Conservation (phyloP, 1,284 basidiomycete species). For the Ceratobasidium sp. region DNA sequence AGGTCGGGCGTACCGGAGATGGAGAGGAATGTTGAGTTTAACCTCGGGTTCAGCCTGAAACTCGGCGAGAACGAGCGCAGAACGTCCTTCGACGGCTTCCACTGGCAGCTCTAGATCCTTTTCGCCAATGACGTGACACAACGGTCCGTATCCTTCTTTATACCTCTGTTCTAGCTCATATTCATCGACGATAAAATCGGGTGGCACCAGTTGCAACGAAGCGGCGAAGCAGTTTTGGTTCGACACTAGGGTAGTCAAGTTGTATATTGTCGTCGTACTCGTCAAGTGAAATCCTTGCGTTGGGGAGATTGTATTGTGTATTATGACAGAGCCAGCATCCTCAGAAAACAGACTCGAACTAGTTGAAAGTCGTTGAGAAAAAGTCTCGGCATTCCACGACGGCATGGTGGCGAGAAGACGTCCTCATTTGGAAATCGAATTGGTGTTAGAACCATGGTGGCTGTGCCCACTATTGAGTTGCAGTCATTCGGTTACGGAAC, state of each 20-base stretch:
- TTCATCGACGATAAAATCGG: slow-evolving; percentile 47
- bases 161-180: slow-evolving; percentile 47
- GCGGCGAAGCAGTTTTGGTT: slow-evolving; percentile 27
- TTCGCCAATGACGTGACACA: slow-evolving; percentile 46
- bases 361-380: slow-evolving; percentile 5
- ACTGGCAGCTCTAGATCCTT: slow-evolving; percentile 49
- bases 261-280: slow-evolving; percentile 20
- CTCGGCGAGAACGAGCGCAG: slow-evolving; percentile 42
- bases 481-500: no score
- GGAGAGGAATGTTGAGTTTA: slow-evolving; percentile 47
- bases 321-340: not conserved
- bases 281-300: slow-evolving; percentile 42
- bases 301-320: slow-evolving; percentile 24
- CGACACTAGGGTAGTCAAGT: slow-evolving; percentile 5
- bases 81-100: slow-evolving; percentile 43
- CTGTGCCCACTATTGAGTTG: not conserved
- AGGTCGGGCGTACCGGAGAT: slow-evolving; percentile 48
- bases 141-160: slow-evolving; percentile 34
- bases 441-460: slow-evolving; percentile 3
- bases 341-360: not conserved
- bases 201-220: slow-evolving; percentile 44
- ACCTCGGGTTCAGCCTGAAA: not conserved
- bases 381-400: slow-evolving; percentile 10
- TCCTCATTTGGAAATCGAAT: no score
- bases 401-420: slow-evolving; percentile 1